Conservation (phyloP, 2,329 filamentous ascomycete species). For the Rhytidhysteron rufulum region DNA sequence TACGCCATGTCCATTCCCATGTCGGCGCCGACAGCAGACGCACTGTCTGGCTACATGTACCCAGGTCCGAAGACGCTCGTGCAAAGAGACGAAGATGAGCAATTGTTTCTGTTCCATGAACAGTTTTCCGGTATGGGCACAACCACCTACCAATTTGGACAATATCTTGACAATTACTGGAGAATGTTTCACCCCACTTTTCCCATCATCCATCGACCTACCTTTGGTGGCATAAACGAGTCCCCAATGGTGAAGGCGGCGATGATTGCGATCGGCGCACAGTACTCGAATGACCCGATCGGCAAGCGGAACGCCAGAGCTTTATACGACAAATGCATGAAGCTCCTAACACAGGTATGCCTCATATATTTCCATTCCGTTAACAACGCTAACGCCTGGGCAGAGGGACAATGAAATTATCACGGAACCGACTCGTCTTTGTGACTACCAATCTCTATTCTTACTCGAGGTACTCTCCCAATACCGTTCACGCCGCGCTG, state of each 20-base stretch:
- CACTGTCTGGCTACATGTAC: slow-evolving; percentile 23
- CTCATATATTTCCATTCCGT: not conserved
- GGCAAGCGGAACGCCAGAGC: slow-evolving; percentile 34
- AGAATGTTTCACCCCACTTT: slow-evolving; percentile 42
- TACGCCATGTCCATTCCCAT: slow-evolving; percentile 24
- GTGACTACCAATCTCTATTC: slow-evolving; percentile 43
- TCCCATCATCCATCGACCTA: slow-evolving; percentile 42
- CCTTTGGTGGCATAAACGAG: slow-evolving; percentile 30
- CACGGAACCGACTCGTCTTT: slow-evolving; percentile 27
- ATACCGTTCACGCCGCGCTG: slow-evolving; percentile 38
- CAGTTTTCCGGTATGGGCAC: slow-evolving; percentile 36
- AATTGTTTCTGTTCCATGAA: slow-evolving; percentile 29
- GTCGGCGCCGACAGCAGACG: slow-evolving; percentile 12
- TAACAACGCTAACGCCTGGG: not conserved
- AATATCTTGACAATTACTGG: slow-evolving; percentile 45
- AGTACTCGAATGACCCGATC: slow-evolving; percentile 32
- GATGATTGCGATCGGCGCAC: slow-evolving; percentile 43
- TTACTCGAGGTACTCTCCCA: slow-evolving; percentile 42
- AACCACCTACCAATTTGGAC: slow-evolving; percentile 30
- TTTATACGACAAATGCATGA: slow-evolving; percentile 40
- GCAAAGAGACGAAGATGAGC: slow-evolving; percentile 35
- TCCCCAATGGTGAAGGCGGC: slow-evolving; percentile 43
- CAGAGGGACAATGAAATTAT: slow-evolving; percentile 25
- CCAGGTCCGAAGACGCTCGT: slow-evolving; percentile 25
- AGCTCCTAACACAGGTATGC: slow-evolving; percentile 35